Conservation (phyloP, 192 early-diverging fungal genomes). For the Entomortierella beljakovae region DNA sequence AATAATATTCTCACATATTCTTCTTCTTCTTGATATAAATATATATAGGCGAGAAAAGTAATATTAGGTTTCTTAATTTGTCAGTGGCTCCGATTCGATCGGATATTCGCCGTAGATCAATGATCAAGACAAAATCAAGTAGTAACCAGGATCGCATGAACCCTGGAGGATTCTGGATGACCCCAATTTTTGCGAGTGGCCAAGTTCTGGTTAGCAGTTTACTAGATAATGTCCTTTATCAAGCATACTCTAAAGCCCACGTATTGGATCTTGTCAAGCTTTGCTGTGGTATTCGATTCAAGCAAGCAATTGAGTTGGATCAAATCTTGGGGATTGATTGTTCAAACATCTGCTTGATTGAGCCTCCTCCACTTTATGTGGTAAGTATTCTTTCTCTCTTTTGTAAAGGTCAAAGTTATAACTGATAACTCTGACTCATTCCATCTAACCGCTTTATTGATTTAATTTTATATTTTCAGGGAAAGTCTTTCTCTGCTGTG, state of each 20-base stretch:
- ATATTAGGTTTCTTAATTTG: slow-evolving; percentile 69
- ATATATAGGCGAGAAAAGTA: slow-evolving; percentile 58
- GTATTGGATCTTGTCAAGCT: slow-evolving; percentile 71
- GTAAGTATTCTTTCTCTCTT: slow-evolving; percentile 17
- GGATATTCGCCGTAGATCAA: neutral
- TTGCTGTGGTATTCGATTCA: slow-evolving; percentile 69
- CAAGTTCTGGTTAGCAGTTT: slow-evolving; percentile 67
- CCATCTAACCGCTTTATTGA: neutral
- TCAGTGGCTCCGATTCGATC: slow-evolving; percentile 27
- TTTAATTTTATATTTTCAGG: slow-evolving; percentile 10
- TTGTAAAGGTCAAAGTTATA: neutral
- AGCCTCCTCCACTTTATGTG: slow-evolving; percentile 17
- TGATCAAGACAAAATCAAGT: neutral
- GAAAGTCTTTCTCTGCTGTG: slow-evolving; percentile 60
- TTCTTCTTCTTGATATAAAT: neutral
- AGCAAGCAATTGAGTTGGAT: slow-evolving; percentile 45
- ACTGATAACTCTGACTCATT: neutral
- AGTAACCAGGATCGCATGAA: no score
- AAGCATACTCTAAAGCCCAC: slow-evolving; percentile 65
- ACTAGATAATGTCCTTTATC: slow-evolving; percentile 66
- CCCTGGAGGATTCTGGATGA: slow-evolving; percentile 35
- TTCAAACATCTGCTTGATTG: slow-evolving; percentile 42
- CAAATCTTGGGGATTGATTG: slow-evolving; percentile 48
- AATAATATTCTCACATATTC: neutral
- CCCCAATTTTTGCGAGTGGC: slow-evolving; percentile 74